These are phyloP conservation scores for Tolypocladium pustulatum DNA, from an alignment of 2,329 filamentous ascomycete species.

Conservation along the genomic window DNA sequence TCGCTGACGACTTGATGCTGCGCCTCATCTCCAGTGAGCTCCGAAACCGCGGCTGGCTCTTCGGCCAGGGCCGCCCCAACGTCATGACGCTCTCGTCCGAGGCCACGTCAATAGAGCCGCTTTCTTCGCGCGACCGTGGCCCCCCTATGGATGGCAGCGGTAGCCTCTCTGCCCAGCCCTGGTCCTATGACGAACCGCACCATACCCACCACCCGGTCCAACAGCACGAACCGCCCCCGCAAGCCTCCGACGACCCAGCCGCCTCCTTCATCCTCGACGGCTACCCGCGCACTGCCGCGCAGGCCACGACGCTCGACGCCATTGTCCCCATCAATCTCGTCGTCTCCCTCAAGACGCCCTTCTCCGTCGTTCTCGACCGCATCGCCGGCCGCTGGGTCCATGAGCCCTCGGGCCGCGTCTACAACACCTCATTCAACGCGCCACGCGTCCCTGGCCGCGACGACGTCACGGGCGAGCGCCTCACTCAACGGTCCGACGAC, in stretches of 20 bases:
- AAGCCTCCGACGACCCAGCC: conserved; percentile 55
- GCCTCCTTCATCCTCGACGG: conserved; percentile 94
- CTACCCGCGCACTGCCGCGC: conserved; percentile 78
- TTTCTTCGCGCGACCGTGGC: conserved; percentile 19
- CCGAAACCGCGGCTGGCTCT: conserved; percentile 74
- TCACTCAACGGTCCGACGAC: conserved; percentile 79
- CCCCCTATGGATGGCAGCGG: conserved; percentile 28
- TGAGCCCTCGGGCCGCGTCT: conserved; percentile 79
- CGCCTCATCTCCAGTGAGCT: conserved; percentile 88
- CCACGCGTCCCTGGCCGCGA: conserved; percentile 73
- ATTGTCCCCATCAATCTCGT: conserved; percentile 93
- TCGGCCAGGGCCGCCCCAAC: conserved; percentile 31
- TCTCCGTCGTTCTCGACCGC: conserved; percentile 75
- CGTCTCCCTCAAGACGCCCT: conserved; percentile 75
- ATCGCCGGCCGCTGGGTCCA: conserved; percentile 93
- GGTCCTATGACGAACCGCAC: conserved; percentile 18
- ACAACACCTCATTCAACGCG: conserved; percentile 89
- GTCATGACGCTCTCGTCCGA: conserved; percentile 42
- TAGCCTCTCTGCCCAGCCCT: conserved; percentile 21
- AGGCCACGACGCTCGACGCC: conserved; percentile 67
- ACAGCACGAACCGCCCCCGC: conserved; percentile 13
- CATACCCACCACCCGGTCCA: background rate
- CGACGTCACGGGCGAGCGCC: conserved; percentile 79
- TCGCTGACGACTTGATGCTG: conserved; percentile 84
- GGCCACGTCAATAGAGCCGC: conserved; percentile 22